Evolutionary conservation across 495 filamentous ascomycete genomes (phyloP).

Genomic region (Mycothermus thermophilus): DNA sequence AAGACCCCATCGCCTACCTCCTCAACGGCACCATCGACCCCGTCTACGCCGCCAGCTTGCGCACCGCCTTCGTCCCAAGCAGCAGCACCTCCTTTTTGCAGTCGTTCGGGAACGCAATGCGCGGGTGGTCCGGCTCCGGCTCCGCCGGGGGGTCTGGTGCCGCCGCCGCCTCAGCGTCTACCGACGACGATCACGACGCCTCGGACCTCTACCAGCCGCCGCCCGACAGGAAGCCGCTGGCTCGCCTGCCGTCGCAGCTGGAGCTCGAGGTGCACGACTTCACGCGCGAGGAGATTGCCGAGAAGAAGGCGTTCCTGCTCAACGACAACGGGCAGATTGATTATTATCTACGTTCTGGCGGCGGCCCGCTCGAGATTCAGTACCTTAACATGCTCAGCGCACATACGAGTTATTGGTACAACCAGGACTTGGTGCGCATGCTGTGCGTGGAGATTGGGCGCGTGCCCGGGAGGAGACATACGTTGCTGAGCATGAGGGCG

Average conservation of each 20-base stretch:
- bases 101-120: conserved; percentile 50
- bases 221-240: conserved; percentile 23
- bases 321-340: conserved; percentile 97
- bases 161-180: conserved; percentile 4
- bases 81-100: conserved; percentile 51
- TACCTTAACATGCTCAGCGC: conserved; percentile 95
- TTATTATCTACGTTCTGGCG: conserved; percentile 65
- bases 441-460: conserved; percentile 78
- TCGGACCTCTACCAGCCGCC: background rate
- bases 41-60: conserved; percentile 61
- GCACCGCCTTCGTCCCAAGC: conserved; percentile 64
- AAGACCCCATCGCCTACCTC: conserved; percentile 70
- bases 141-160: conserved; percentile 6
- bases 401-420: conserved; percentile 89
- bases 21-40: conserved; percentile 82
- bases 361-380: conserved; percentile 79
- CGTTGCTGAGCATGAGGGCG: conserved; percentile 55
- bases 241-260: conserved; percentile 71
- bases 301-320: conserved; percentile 71
- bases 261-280: conserved; percentile 96
- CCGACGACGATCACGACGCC: background rate
- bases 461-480: conserved; percentile 51
- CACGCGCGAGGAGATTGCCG: conserved; percentile 78
- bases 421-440: conserved; percentile 72
- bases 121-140: conserved; percentile 24